A percentile compares a stretch with the other conserved stretches of the same genome.
These are phyloP conservation scores for Jacaranda copaia DNA, from an alignment of 257 asterid species.

Conservation along the genomic window DNA sequence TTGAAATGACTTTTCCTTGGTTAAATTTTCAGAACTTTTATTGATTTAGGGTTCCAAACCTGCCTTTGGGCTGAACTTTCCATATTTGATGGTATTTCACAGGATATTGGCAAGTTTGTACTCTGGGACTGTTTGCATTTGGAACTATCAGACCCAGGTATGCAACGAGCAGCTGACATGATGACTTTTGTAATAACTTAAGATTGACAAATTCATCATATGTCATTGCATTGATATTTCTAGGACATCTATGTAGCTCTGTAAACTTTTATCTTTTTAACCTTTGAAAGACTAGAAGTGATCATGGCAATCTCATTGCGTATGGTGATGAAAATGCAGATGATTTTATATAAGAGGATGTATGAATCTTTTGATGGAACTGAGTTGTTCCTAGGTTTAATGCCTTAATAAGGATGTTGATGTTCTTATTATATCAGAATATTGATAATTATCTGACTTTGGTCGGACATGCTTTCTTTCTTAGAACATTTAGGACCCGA, in stretches of 20 bases:
- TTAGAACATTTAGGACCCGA: not conserved
- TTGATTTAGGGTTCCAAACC: conserved; percentile 1
- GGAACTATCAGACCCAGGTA: conserved; percentile 98
- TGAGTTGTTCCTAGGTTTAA: conserved; percentile 17
- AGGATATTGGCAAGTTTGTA: conserved; percentile 96
- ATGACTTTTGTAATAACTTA: not conserved
- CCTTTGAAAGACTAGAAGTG: conserved; percentile 20
- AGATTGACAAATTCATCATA: conserved; percentile 24
- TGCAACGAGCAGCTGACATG: conserved; percentile 19
- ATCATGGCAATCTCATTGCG: conserved; percentile 24
- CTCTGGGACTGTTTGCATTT: conserved; percentile 88
- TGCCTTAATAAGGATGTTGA: not conserved
- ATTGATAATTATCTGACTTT: not conserved
- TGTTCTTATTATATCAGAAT: not conserved
- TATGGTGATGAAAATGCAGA: conserved; percentile 24
- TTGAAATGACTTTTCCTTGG: conserved; percentile 9
- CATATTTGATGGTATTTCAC: conserved; percentile 34
- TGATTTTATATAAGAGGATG: not conserved
- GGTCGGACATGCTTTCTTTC: not conserved
- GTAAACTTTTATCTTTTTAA: not conserved
- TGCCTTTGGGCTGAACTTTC: not conserved
- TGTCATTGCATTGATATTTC: conserved; percentile 19
- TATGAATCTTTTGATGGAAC: not conserved
- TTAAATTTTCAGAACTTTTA: not conserved
- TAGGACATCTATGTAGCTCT: conserved; percentile 12